Base-by-base conservation (phyloP, 805 yeast species). In the Danielia reshetovae region DNA sequence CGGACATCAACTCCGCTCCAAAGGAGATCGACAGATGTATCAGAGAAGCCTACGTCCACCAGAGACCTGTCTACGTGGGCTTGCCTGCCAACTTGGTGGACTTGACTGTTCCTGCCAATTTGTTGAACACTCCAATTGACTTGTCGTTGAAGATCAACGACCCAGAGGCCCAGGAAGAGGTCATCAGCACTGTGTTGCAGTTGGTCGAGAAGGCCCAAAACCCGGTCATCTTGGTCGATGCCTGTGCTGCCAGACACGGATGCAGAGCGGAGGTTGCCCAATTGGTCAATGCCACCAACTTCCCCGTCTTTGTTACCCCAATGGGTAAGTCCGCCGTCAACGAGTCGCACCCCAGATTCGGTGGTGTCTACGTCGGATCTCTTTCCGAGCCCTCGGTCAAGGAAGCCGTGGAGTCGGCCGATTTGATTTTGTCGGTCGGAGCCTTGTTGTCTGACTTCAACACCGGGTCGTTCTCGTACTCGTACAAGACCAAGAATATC, bases 311-410 rank as follows among this genome's bases (percentile, higher is more conserved):
- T 61, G 81, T 81, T 37, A 86, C 95, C 35, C 95, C 95, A 51
- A 84, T 85, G 93, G 95, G 95, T 63, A 85, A 85, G 63, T 82
- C 87, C 40, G 70, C 77, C 17, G 76, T 85, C 49, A 79, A 82
- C 60, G 95, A 85, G 64, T 57, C 61, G 36, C 63, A 65, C 39
- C 59, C 59, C 22, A 39, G 51, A 24, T 85, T 76, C 62, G 87
- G 86, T 48, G 95, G 95, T 62, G 86, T 81, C 38, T 85, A 85
- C 59, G 85, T 85, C 39, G 95, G 95, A 51, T 71, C 83, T n/a
- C 66, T 86, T 50, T 81, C 94, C 13, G 64, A 67, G 38, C 86
- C 86, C 40, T 83, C 72, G 43, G 86, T 83, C 35, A 78, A 79
- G 57, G 77, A 74, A 43, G 74, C 79, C 24, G 88, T 83, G 38